Percentiles rank a stretch among this genome's conserved stretches.
Evolutionary conservation across 345 rosid species (phyloP).

Genomic region (Eucalyptus guilfoylei): DNA sequence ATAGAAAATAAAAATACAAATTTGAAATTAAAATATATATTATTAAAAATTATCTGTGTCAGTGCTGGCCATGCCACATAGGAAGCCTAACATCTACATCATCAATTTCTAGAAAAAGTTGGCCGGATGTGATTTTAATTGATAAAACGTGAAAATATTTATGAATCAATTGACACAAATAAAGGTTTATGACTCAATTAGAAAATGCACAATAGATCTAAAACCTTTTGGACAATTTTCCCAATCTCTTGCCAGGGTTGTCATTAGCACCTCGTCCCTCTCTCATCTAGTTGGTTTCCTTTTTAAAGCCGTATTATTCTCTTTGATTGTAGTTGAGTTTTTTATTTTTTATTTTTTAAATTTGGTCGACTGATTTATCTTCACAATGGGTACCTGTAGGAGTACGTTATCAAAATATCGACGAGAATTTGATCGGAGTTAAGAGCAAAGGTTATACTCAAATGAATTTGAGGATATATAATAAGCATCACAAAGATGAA

Average conservation of each 20-base stretch:
- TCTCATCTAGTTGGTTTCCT: neutral
- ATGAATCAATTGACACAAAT: too few relatives aligned
- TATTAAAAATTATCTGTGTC: neutral
- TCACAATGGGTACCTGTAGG: too few relatives aligned
- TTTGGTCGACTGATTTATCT: neutral
- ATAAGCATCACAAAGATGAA: too few relatives aligned
- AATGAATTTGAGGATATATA: too few relatives aligned
- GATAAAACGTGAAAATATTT: neutral
- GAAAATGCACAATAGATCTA: neutral
- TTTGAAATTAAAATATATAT: too few relatives aligned
- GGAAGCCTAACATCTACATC: neutral
- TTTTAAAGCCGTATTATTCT: neutral
- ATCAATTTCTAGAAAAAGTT: neutral
- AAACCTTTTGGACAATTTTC: neutral
- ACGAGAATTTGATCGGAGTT: too few relatives aligned
- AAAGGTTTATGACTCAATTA: too few relatives aligned
- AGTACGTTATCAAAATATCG: too few relatives aligned
- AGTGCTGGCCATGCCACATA: neutral
- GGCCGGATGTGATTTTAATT: neutral
- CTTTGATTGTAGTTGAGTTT: too few relatives aligned
- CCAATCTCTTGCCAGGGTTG: neutral
- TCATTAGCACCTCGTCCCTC: neutral
- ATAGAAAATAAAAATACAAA: too few relatives aligned
- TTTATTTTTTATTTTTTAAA: rapidly evolving
- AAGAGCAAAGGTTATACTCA: too few relatives aligned